A percentile compares a stretch with the other conserved stretches of the same genome.
Evolutionary conservation across 495 filamentous ascomycete species (phyloP).

Genomic region (Hypoxylon crocopeplum): DNA sequence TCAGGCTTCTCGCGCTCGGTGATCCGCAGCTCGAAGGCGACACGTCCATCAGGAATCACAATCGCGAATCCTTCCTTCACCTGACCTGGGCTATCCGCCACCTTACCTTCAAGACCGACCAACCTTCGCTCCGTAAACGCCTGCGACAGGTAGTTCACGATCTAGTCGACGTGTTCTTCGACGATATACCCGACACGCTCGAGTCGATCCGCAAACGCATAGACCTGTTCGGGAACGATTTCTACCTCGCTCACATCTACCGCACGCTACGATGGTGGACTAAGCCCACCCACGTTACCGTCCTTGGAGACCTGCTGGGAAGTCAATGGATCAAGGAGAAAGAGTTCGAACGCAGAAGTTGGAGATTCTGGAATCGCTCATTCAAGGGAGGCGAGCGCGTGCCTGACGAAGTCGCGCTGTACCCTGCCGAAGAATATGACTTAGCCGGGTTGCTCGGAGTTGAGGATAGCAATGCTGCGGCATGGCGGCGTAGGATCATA

Average conservation of each 20-base stretch:
- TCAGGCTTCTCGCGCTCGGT: conserved; percentile 87
- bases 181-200: conserved; percentile 70
- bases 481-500: conserved; percentile 79
- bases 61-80: conserved; percentile 67
- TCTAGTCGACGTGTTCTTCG: conserved; percentile 58
- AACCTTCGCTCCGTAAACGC: conserved; percentile 52
- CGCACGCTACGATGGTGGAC: conserved; percentile 82
- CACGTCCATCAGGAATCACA: conserved; percentile 71
- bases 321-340: conserved; percentile 91
- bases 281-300: conserved; percentile 83
- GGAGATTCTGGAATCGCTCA: conserved; percentile 82
- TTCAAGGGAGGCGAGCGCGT: conserved; percentile 74
- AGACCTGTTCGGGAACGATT: conserved; percentile 92
- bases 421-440: conserved; percentile 56
- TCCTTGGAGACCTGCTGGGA: conserved; percentile 91
- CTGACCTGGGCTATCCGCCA: conserved; percentile 59
- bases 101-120: conserved; percentile 50
- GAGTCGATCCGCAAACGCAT: conserved; percentile 75
- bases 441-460: conserved; percentile 58
- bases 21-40: conserved; percentile 97
- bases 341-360: conserved; percentile 76
- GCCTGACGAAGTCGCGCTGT: conserved; percentile 62
- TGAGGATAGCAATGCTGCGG: conserved; percentile 49
- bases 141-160: conserved; percentile 57
- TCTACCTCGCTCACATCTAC: conserved; percentile 92